A percentile compares a stretch with the other conserved stretches of the same genome.
Evolutionary conservation across 352 stramenopile genomes (phyloP).

Genomic region (Phytophthora quininea): DNA sequence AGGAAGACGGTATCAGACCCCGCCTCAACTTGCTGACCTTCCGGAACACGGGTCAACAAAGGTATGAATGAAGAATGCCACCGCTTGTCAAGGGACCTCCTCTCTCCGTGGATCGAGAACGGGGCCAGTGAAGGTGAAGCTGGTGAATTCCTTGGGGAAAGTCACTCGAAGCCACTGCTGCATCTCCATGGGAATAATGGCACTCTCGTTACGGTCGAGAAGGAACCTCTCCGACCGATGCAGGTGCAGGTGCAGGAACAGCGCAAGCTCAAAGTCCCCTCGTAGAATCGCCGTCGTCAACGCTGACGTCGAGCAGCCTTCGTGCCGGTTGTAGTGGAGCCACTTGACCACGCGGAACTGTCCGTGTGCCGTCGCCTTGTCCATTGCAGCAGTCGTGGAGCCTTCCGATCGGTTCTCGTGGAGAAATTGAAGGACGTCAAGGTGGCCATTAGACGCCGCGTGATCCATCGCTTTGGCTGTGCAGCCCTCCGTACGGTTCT

Average conservation of each 20-base stretch:
- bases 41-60: too few relatives aligned
- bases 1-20: neutral
- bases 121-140: too few relatives aligned
- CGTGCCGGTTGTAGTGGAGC: neutral
- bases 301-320: neutral
- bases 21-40: too few relatives aligned
- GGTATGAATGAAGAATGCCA: too few relatives aligned
- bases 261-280: neutral
- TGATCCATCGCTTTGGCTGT: neutral
- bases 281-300: neutral
- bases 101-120: too few relatives aligned
- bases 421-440: slow-evolving; percentile 1
- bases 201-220: neutral
- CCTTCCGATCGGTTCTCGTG: neutral
- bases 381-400: neutral
- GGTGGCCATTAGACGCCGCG: neutral
- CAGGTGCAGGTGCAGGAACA: neutral
- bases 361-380: neutral
- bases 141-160: neutral
- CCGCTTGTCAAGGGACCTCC: too few relatives aligned
- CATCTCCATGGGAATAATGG: neutral
- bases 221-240: neutral
- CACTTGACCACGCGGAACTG: neutral
- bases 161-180: neutral
- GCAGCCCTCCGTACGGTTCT: neutral